These are phyloP conservation scores for Cnidoscolus chayamansa DNA, from an alignment of 441 rosid genomes.

Conservation along the genomic window DNA sequence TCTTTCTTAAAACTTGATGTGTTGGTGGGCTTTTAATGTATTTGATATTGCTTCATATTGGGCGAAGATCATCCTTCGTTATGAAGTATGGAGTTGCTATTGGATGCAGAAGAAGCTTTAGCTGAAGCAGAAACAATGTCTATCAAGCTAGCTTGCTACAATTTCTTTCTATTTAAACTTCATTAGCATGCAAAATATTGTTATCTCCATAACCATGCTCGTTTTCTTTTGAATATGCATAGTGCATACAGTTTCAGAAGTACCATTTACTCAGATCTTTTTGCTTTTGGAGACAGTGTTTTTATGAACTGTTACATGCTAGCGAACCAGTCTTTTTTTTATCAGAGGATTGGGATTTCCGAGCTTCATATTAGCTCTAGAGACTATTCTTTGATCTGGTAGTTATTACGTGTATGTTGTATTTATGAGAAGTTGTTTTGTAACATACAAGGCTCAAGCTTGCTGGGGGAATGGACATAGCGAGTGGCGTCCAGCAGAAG, in stretches of 20 bases:
- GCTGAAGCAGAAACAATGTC: neutral
- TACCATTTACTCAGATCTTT: neutral
- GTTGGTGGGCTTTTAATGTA: slow-evolving; percentile 8
- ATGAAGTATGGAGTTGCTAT: neutral
- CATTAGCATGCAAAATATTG: neutral
- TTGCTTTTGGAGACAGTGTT: neutral
- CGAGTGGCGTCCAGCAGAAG: slow-evolving; percentile 97
- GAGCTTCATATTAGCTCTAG: neutral
- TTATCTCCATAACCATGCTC: neutral
- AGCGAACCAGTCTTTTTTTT: neutral
- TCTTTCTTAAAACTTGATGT: neutral
- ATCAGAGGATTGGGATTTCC: slow-evolving; percentile 14
- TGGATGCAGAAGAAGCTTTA: neutral
- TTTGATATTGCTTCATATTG: neutral
- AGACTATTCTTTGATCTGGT: neutral
- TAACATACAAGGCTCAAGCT: slow-evolving; percentile 39
- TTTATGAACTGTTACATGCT: neutral
- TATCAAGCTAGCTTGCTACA: neutral
- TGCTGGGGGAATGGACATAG: slow-evolving; percentile 62
- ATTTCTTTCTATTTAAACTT: neutral
- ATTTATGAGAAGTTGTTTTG: slow-evolving; percentile 14
- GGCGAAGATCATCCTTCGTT: neutral
- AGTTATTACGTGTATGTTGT: slow-evolving; percentile 1
- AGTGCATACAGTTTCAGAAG: neutral
- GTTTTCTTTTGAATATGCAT: neutral